Base-by-base conservation (phyloP, 2,329 filamentous ascomycete species). In the Neurospora sp. region DNA sequence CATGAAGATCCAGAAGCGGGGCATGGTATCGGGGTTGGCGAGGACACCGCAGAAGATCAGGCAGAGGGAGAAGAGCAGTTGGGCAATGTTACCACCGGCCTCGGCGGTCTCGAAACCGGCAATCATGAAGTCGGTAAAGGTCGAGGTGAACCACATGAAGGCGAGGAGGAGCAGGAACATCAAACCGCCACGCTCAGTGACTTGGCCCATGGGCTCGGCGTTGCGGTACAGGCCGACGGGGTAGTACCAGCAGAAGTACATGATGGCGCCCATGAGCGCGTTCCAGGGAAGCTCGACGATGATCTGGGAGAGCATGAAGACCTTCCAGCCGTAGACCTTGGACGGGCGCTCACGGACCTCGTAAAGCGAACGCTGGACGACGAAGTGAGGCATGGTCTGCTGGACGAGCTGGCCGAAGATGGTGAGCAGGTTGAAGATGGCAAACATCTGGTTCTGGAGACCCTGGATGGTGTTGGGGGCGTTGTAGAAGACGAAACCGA, bases 271-370 rank as follows among this genome's bases (percentile, higher is more conserved):
- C 85, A 92, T 90, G 62, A 96, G 80, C 0, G 89, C 86, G 77
- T 96, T 93, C 89, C 92, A 97, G 0, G 93, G 92, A 2, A 97
- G 82, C 79, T 97, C 94, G 71, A 95, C 92, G 38, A 93, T 81
- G 73, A 97, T 91, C 79, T 94, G 92, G 70, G 90, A 88, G 38
- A 95, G 82, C 85, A 96, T 92, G 77, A 96, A 96, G 5, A 92
- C 88, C 77, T 91, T 89, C 93, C 92, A 96, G 68, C 88, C 89
- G 80, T 96, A 96, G 0, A 92, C 88, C 81, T 94, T 95, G 67
- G 90, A 92, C 0, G 92, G 92, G 4, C 92, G 88, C 80, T 96
- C 93, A 67, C 92, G 91, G 39, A 91, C 91, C 80, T 96, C 93
- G 79, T 96, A 96, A 0, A 96, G 83, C 12, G 90, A 88, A 68